Evolutionary conservation across 1,284 basidiomycete species (phyloP).

Genomic region (Albatrellus sp.): DNA sequence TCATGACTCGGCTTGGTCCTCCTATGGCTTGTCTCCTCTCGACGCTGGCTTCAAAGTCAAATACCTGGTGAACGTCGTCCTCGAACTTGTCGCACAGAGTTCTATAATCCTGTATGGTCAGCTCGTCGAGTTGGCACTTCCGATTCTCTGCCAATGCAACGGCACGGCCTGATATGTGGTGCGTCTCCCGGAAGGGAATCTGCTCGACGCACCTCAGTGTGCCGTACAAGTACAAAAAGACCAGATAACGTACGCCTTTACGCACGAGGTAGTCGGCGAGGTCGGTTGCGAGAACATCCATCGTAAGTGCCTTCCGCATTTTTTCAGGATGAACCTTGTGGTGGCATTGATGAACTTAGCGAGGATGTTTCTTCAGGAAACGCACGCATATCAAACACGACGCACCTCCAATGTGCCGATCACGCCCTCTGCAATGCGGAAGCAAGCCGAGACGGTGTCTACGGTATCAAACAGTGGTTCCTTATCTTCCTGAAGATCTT

Average conservation of each 20-base stretch:
- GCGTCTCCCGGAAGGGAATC: conserved; percentile 95
- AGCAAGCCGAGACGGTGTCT: conserved; percentile 81
- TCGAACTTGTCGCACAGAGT: conserved; percentile 67
- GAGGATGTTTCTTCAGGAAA: not conserved
- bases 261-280: conserved; percentile 96
- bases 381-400: conserved; percentile 2
- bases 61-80: conserved; percentile 73
- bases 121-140: conserved; percentile 69
- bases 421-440: conserved; percentile 91
- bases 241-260: conserved; percentile 67
- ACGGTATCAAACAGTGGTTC: conserved; percentile 94
- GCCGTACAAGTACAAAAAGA: not conserved
- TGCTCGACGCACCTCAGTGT: conserved; percentile 15
- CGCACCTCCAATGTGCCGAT: conserved; percentile 76
- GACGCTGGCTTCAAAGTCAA: conserved; percentile 92
- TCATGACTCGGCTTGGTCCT: conserved; percentile 77
- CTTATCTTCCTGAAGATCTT: conserved; percentile 98
- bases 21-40: conserved; percentile 90
- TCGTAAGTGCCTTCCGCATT: conserved; percentile 85
- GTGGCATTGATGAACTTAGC: not conserved
- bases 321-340: conserved; percentile 77
- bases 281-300: conserved; percentile 96
- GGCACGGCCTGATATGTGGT: conserved; percentile 93
- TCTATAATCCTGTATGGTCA: conserved; percentile 74
- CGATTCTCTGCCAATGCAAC: conserved; percentile 88